Evolutionary conservation across 2,329 filamentous ascomycete genomes (phyloP).

Genomic region (Aspergillus latus): DNA sequence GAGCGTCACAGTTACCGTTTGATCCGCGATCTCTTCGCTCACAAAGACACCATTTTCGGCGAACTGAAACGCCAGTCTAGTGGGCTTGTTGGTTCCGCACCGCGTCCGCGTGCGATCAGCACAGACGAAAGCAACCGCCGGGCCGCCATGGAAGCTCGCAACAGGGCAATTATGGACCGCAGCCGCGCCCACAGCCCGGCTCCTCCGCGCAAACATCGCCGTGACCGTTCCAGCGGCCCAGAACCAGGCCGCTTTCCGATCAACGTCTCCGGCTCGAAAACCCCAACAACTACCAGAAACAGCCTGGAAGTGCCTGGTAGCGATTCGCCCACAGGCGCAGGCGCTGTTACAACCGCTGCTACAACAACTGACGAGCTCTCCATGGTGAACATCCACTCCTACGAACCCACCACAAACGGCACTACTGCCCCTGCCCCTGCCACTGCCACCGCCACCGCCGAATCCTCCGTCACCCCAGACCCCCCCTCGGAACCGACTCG

Average conservation of each 20-base stretch:
- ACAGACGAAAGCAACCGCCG: conserved; percentile 95
- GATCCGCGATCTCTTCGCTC: conserved; percentile 84
- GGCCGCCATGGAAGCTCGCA: conserved; percentile 89
- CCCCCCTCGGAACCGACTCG: conserved; percentile 26
- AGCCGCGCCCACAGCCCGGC: conserved; percentile 72
- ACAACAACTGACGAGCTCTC: conserved; percentile 25
- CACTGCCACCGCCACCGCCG: conserved; percentile 22
- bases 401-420: conserved; percentile 46
- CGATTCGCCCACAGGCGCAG: conserved; percentile 42
- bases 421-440: conserved; percentile 7
- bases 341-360: neutral
- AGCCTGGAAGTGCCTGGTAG: conserved; percentile 79
- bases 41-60: conserved; percentile 94
- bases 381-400: conserved; percentile 25
- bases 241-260: conserved; percentile 87
- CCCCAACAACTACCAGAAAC: conserved; percentile 54
- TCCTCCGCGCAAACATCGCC: conserved; percentile 60
- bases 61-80: conserved; percentile 77
- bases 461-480: conserved; percentile 29
- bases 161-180: conserved; percentile 71
- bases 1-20: conserved; percentile 91
- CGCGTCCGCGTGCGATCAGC: conserved; percentile 79
- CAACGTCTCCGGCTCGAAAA: conserved; percentile 59
- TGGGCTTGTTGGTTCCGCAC: conserved; percentile 52
- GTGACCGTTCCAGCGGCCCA: conserved; percentile 71